Evolutionary conservation across 2,329 filamentous ascomycete genomes (phyloP).

Genomic region (Aaosphaeria arxii): DNA sequence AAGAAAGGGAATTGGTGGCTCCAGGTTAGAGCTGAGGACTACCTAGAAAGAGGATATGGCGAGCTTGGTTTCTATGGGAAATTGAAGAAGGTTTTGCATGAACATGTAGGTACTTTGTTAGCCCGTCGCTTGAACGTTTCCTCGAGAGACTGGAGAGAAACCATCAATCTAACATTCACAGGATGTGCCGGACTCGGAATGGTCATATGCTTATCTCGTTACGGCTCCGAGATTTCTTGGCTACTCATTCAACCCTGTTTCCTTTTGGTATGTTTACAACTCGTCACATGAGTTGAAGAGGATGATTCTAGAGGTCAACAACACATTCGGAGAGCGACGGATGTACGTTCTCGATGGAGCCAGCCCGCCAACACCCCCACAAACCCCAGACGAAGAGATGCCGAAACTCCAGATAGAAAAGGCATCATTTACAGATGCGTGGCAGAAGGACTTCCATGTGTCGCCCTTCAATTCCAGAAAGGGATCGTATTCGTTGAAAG

Average conservation of each 20-base stretch:
- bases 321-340: conserved; percentile 70
- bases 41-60: conserved; percentile 56
- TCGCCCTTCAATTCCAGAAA: conserved; percentile 67
- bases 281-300: conserved; percentile 55
- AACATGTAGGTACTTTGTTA: conserved; percentile 45
- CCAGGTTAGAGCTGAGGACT: conserved; percentile 57
- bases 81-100: conserved; percentile 56
- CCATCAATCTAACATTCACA: conserved; percentile 30
- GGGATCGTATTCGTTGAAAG: conserved; percentile 47
- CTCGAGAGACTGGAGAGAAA: neutral
- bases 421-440: conserved; percentile 49
- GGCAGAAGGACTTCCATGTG: conserved; percentile 72
- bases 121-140: neutral
- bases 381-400: conserved; percentile 9
- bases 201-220: conserved; percentile 67
- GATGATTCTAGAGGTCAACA: conserved; percentile 72
- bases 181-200: conserved; percentile 57
- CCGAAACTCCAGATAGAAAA: conserved; percentile 3
- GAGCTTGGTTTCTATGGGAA: conserved; percentile 61
- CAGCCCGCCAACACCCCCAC: conserved; percentile 25
- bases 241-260: conserved; percentile 72
- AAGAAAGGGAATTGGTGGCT: conserved; percentile 52
- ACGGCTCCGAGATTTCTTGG: conserved; percentile 68
- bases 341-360: conserved; percentile 58
- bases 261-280: conserved; percentile 77